These are phyloP conservation scores for Mikania micrantha DNA, from an alignment of 129 eudicot species.

Conservation along the genomic window DNA sequence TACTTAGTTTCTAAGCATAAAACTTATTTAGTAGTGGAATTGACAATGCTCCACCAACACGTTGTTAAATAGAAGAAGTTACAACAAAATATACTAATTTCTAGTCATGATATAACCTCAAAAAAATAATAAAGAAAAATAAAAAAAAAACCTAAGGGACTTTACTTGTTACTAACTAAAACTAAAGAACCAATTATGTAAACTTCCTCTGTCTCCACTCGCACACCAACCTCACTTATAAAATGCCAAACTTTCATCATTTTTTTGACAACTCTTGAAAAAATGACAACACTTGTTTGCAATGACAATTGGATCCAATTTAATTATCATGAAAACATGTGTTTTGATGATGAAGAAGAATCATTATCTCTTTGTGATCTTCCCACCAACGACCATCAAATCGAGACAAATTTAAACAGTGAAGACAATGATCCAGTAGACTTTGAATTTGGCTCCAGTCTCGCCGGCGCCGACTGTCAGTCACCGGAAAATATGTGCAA, in stretches of 20 bases:
- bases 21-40: too few species aligned
- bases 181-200: neutral
- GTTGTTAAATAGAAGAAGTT: too few species aligned
- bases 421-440: constrained; percentile 31
- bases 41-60: too few species aligned
- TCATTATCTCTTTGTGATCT: constrained; percentile 69
- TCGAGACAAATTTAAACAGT: neutral
- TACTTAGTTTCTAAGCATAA: too few species aligned
- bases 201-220: neutral
- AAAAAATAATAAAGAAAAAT: too few species aligned
- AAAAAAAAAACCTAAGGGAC: too few species aligned
- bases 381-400: constrained; percentile 36
- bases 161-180: neutral
- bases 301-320: constrained; percentile 24
- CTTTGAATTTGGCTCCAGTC: constrained; percentile 59
- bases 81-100: too few species aligned
- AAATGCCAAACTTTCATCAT: constrained; percentile 13
- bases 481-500: constrained; percentile 67
- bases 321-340: constrained; percentile 18
- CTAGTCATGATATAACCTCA: too few species aligned
- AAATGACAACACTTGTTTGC: constrained; percentile 33
- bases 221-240: constrained; percentile 32
- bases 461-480: constrained; percentile 1
- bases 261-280: neutral
- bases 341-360: constrained; percentile 39